Evolutionary conservation across 164 flowering plant species (phyloP).

Genomic region (Cinnamomum micranthum): DNA sequence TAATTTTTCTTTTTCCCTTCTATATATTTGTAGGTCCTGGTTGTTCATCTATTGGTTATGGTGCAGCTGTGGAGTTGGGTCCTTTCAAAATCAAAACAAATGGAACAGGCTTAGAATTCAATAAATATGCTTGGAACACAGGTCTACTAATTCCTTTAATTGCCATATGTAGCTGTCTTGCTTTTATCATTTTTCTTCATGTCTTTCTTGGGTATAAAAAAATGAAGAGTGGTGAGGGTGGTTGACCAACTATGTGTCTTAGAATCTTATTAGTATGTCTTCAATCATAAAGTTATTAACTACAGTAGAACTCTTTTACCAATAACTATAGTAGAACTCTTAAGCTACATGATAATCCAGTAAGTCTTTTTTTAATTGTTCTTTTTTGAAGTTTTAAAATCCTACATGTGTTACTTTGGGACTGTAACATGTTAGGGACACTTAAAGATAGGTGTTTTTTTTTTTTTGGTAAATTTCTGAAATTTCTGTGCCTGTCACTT

Average conservation of each 20-base stretch:
- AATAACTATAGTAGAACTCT: no score
- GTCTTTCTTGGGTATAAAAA: not conserved
- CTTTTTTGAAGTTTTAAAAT: not conserved
- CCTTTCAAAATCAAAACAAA: conserved; percentile 46
- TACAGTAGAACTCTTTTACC: no score
- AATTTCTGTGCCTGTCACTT: not conserved
- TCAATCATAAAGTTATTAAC: no score
- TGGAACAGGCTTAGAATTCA: conserved; percentile 46
- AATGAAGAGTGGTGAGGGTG: not conserved
- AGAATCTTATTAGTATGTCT: not conserved
- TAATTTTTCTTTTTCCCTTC: not conserved
- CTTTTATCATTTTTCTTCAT: not conserved
- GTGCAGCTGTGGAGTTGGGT: conserved; percentile 69
- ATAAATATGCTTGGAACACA: conserved; percentile 54
- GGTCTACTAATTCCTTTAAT: conserved; percentile 24
- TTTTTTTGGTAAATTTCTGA: not conserved
- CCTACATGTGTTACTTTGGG: not conserved
- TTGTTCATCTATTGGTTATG: conserved; percentile 79
- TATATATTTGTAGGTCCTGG: conserved; percentile 54
- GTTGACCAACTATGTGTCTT: not conserved
- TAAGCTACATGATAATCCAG: not conserved
- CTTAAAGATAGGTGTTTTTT: not conserved
- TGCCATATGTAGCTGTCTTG: not conserved
- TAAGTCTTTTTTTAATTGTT: not conserved
- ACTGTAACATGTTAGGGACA: not conserved